These are phyloP conservation scores for Stephanodiscus triporus DNA, from an alignment of 108 stramenopile genomes.

Conservation along the genomic window DNA sequence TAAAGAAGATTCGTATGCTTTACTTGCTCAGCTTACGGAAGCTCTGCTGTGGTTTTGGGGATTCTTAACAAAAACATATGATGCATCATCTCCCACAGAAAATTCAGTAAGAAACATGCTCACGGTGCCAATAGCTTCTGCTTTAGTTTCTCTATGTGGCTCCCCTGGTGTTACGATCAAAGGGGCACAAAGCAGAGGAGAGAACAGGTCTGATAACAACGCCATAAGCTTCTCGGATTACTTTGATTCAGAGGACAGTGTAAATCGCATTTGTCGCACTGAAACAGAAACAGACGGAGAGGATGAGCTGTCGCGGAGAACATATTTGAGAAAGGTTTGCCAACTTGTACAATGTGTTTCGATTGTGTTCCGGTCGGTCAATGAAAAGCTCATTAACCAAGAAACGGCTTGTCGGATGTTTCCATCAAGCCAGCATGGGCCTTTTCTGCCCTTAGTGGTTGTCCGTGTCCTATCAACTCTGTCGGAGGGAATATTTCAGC, in stretches of 20 bases:
- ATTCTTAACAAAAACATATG: conserved; percentile 36
- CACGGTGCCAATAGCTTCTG: conserved; percentile 56
- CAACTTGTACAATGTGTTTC: conserved; percentile 70
- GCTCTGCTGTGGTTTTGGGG: conserved; percentile 68
- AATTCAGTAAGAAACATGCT: conserved; percentile 42
- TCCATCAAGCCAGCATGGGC: conserved; percentile 49
- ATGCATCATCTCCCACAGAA: conserved; percentile 28
- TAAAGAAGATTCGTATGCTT: neutral
- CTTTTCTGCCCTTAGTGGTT: conserved; percentile 68
- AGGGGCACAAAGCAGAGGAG: neutral
- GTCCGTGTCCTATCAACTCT: conserved; percentile 66
- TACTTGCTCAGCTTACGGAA: conserved; percentile 38
- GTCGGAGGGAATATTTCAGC: conserved; percentile 62
- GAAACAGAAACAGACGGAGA: conserved; percentile 30
- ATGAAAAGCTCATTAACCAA: conserved; percentile 51
- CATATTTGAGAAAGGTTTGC: conserved; percentile 57
- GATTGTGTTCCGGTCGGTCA: conserved; percentile 53
- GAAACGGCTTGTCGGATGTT: conserved; percentile 10
- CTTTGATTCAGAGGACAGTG: conserved; percentile 80
- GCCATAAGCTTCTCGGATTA: conserved; percentile 51
- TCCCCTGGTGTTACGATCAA: conserved; percentile 45
- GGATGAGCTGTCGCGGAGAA: conserved; percentile 18
- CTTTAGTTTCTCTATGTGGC: conserved; percentile 70
- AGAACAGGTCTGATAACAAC: conserved; percentile 4
- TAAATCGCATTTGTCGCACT: conserved; percentile 49